phyloP scores from a whole-genome alignment of 306 rosid genomes.

The Lotus japonicus region DNA sequence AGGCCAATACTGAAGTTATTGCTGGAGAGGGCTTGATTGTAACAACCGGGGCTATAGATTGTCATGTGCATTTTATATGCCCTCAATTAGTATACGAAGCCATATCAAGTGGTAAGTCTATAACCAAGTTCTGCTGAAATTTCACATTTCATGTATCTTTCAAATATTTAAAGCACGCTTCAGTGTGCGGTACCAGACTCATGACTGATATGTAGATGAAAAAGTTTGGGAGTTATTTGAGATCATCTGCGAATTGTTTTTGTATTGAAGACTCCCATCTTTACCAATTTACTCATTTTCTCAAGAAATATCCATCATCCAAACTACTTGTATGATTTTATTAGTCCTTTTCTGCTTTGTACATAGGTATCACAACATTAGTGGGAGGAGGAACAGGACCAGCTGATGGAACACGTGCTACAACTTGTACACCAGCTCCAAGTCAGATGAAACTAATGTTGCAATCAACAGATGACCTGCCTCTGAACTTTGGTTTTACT shows the following conservation, averaged over 20 bases:
- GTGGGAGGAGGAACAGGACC: conserved; percentile 99
- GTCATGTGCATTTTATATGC: conserved; percentile 93
- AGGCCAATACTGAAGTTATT: conserved; percentile 93
- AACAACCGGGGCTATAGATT: conserved; percentile 93
- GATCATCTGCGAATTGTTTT: background rate
- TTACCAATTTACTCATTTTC: background rate
- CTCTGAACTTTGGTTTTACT: conserved; percentile 86
- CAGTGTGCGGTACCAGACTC: no score
- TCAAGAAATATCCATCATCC: background rate
- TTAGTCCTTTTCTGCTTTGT: conserved; percentile 18
- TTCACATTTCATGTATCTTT: background rate
- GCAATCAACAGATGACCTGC: conserved; percentile 80
- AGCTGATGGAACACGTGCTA: conserved; percentile 83
- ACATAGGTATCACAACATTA: conserved; percentile 75
- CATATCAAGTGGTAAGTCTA: conserved; percentile 70
- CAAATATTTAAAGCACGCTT: no score
- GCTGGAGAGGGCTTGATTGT: conserved; percentile 79
- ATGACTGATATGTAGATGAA: background rate
- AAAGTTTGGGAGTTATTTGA: background rate
- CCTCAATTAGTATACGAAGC: conserved; percentile 84
- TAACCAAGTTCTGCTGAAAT: conserved; percentile 8
- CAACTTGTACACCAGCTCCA: conserved; percentile 91
- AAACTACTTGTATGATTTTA: background rate
- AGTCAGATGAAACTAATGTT: conserved; percentile 77
- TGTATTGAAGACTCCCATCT: background rate